Base-by-base conservation (phyloP, 768 basidiomycete species). In the Gelatoporia subvermispora region DNA sequence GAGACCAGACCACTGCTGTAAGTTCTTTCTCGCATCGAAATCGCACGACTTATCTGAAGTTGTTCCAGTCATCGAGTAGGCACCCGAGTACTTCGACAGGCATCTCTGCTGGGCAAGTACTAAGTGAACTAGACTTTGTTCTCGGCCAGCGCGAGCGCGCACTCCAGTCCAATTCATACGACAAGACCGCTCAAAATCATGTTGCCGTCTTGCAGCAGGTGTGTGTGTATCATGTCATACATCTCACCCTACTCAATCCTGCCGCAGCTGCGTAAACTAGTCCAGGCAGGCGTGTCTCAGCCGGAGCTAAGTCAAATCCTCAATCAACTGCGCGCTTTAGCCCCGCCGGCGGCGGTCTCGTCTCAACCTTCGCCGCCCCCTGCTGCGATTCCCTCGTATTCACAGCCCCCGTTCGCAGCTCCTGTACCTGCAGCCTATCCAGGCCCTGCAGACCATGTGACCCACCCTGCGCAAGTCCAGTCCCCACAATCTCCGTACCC, bases 121-220 rank as follows among this genome's bases (percentile, higher is more conserved):
- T 92, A 4, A 82, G 82, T 42, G 89, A 93, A 64, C 72, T 93
- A 3, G 85, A 93, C 53, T 88, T 86, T 39, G 84, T 85, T 8
- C 73, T 94, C 24, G 78, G 83, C 41, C 84, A 88, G 60, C 91
- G 92, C 63, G 85, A 93, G 58, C 81, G 88, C 7, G 72, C 74
- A 10, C 55, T 88, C 2, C 86, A 87, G 57, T 54, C 71, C 1
- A 90, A 90, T 53, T 87, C 84, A 0, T 85, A 83, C 61, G 92
- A 98, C 60, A 59, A 70, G 15, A 64, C 72, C 9, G 73, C 85
- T 1, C 78, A 81, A 50, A 81, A 76, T 47, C 92, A 97, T 52
- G 75, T 96, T 8, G 75, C 73, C 45, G 80, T 93, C 24, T 70
- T 98, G 24, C 79, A 84, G 49, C 89, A 94, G 75, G 93, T 92